Base-by-base conservation (phyloP, 2,329 filamentous ascomycete genomes). In the Pseudogymnoascus sp. region DNA sequence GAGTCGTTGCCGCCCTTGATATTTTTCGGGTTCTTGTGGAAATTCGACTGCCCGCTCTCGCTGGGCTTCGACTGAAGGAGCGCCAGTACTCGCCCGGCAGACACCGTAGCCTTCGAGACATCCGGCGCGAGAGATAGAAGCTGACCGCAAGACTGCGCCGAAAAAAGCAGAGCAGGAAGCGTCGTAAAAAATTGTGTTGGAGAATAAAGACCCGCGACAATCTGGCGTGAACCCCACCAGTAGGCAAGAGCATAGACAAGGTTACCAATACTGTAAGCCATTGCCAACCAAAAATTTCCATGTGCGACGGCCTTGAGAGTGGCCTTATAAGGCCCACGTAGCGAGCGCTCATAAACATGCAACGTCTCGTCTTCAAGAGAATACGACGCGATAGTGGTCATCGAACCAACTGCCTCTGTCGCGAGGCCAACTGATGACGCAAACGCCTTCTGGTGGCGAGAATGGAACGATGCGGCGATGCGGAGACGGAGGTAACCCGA, bases 151-250 rank as follows among this genome's bases (percentile, higher is more conserved):
- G 88, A 78, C 71, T 89, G 85, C 0, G 89, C 87, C 62, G 85
- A 87, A 39, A 91, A 84, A 1, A 92, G 79, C 67, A 92, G 81
- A 4, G 87, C 81, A 5, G 88, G 79, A 3, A 90, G 78, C 6
- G 92, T 86, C 67, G 89, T 87, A 71, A 92, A 85, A 74, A 91
- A 92, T n/a, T 88, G 81, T 33, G 85, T 83, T 44, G 81, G 82
- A 2, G 75, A 78, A 66, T 87, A 87, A 61, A 83, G 75, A 4
- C 88, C 87, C 41, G 80, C 78, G 59, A 85, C 81, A 63, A 92
- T 89, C 64, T 85, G 83, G 67, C 83, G 86, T 0, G 87, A 81
- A 3, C 88, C 88, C 87, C 88, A 92, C 87, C 88, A 92, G 73
- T 90, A 92, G 0, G 87, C 86, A 60, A 92, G 81, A 0, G 87